phyloP scores from a whole-genome alignment of 164 flowering plant species.

The Aristolochia contorta region DNA sequence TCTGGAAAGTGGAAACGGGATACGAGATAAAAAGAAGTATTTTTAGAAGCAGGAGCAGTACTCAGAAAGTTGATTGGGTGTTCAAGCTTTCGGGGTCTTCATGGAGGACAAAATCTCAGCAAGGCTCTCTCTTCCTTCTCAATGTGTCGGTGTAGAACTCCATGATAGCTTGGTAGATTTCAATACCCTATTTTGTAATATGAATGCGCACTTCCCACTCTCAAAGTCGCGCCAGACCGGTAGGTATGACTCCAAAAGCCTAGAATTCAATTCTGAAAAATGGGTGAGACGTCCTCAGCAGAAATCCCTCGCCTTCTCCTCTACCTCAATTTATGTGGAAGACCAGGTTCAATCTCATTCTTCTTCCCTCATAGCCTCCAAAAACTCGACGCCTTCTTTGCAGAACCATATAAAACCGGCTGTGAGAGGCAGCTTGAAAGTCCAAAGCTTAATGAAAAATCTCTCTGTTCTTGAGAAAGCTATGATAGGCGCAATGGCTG shows the following conservation, averaged over 20 bases:
- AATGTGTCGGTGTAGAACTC: too few species aligned
- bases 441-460: slow-evolving; percentile 27
- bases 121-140: too few species aligned
- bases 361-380: too few species aligned
- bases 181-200: slow-evolving; percentile 21
- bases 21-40: too few species aligned
- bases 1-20: too few species aligned
- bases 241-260: background rate
- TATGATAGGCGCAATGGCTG: slow-evolving; percentile 69
- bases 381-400: slow-evolving; percentile 5
- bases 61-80: too few species aligned
- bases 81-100: too few species aligned
- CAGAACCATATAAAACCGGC: slow-evolving; percentile 26
- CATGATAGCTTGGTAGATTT: slow-evolving; percentile 12
- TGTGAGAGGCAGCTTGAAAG: slow-evolving; percentile 18
- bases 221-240: slow-evolving; percentile 1
- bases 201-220: slow-evolving; percentile 21
- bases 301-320: slow-evolving; percentile 21
- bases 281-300: background rate
- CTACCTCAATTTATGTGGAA: slow-evolving; percentile 12
- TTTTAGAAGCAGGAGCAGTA: too few species aligned
- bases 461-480: slow-evolving; percentile 63
- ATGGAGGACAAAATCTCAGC: too few species aligned
- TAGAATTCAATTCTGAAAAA: slow-evolving; percentile 3
- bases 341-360: slow-evolving; percentile 3